These are phyloP conservation scores for Pythium brachiatum DNA, from an alignment of 352 stramenopile species.

Conservation along the genomic window DNA sequence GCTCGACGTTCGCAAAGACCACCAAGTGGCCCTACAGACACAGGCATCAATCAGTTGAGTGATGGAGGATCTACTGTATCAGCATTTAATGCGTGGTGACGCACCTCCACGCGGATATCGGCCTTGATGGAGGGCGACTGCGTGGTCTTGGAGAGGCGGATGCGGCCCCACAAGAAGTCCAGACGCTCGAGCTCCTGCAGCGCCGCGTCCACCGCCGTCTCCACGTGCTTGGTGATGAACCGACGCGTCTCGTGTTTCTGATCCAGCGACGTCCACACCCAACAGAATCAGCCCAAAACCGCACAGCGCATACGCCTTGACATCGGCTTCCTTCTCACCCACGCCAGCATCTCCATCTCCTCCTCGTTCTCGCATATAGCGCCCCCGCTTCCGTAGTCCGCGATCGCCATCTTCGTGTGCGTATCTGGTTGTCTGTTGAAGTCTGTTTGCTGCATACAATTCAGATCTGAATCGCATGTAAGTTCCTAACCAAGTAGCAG, in stretches of 20 bases:
- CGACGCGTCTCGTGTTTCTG: conserved; percentile 60
- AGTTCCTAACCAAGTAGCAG: conserved; percentile 13
- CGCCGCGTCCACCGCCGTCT: conserved; percentile 44
- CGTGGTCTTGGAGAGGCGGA: conserved; percentile 55
- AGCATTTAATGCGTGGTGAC: background rate
- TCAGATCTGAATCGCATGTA: conserved; percentile 17
- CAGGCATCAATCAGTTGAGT: background rate
- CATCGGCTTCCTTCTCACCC: conserved; percentile 11
- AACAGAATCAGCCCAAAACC: background rate
- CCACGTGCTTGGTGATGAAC: conserved; percentile 60
- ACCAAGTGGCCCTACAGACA: conserved; percentile 66
- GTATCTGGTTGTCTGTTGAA: conserved; percentile 12
- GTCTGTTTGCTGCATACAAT: conserved; percentile 12
- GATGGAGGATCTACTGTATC: background rate
- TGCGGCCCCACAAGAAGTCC: conserved; percentile 81
- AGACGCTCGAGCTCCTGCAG: conserved; percentile 71
- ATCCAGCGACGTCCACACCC: background rate
- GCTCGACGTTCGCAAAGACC: conserved; percentile 63
- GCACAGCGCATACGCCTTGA: background rate
- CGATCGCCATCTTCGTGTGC: conserved; percentile 1
- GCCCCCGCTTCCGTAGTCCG: background rate
- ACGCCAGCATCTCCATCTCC: conserved; percentile 22
- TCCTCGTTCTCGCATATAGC: conserved; percentile 9
- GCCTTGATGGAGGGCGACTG: conserved; percentile 52
- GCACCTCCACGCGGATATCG: conserved; percentile 69